A percentile compares a stretch with the other conserved stretches of the same genome.
phyloP scores from a whole-genome alignment of 2,329 filamentous ascomycete species.

The Coniosporium tulheliwenetii region DNA sequence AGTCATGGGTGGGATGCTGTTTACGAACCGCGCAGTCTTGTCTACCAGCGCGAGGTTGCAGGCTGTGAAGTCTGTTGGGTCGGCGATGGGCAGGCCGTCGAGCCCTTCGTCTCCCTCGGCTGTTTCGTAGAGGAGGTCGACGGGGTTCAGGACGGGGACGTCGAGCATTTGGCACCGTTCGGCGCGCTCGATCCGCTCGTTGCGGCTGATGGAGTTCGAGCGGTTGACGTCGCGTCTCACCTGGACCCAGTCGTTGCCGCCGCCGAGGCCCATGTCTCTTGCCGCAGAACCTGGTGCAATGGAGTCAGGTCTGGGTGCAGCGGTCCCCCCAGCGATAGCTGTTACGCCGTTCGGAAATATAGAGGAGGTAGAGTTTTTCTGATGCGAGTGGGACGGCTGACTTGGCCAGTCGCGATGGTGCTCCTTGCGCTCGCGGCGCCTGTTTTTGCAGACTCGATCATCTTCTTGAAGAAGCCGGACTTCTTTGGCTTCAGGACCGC shows the following conservation, averaged over 20 bases:
- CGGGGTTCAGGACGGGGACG: conserved; percentile 70
- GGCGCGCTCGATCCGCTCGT: conserved; percentile 68
- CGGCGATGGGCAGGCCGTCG: conserved; percentile 67
- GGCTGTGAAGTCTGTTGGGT: conserved; percentile 65
- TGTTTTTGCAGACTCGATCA: conserved; percentile 86
- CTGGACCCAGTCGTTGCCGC: conserved; percentile 81
- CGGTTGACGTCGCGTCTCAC: conserved; percentile 90
- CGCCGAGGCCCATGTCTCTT: conserved; percentile 54
- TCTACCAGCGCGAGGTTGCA: conserved; percentile 80
- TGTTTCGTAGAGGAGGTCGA: conserved; percentile 73
- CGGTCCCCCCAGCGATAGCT: conserved; percentile 36
- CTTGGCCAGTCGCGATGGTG: conserved; percentile 44
- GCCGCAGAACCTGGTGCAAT: conserved; percentile 23
- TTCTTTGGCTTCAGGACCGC: conserved; percentile 61
- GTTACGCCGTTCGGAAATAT: conserved; percentile 31
- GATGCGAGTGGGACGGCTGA: conserved; percentile 28
- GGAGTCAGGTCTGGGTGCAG: conserved; percentile 4
- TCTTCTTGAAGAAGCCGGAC: conserved; percentile 87
- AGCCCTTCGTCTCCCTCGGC: conserved; percentile 82
- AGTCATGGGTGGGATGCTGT: conserved; percentile 64
- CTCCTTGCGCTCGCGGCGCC: conserved; percentile 79
- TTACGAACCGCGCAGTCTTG: conserved; percentile 87
- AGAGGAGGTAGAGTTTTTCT: conserved; percentile 21
- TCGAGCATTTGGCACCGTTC: conserved; percentile 94
- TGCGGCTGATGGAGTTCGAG: conserved; percentile 81